Evolutionary conservation across 129 eudicot genomes (phyloP).

Genomic region (Heracleum sosnowskyi): DNA sequence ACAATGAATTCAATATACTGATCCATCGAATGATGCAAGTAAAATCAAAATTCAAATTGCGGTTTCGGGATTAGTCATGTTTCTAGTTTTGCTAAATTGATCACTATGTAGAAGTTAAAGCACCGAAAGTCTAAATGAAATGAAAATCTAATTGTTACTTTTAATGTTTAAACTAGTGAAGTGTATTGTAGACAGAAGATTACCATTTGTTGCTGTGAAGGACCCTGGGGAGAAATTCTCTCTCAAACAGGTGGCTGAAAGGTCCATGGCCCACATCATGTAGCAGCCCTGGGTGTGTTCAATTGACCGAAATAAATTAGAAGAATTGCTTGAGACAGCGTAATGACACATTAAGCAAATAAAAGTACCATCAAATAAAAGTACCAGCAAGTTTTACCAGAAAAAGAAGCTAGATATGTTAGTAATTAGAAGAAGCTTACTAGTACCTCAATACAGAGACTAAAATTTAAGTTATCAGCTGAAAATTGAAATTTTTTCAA

Average conservation of each 20-base stretch:
- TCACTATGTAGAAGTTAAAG: not conserved
- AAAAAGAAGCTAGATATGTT: too few relatives aligned
- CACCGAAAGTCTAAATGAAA: not conserved
- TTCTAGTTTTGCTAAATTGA: not conserved
- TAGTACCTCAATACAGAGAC: too few relatives aligned
- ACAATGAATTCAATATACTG: too few relatives aligned
- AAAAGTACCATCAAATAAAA: too few relatives aligned
- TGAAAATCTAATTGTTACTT: not conserved
- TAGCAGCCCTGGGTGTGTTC: conserved; percentile 45
- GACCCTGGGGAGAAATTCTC: conserved; percentile 69
- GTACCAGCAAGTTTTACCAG: conserved; percentile 76
- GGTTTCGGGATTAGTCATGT: not conserved
- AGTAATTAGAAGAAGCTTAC: too few relatives aligned
- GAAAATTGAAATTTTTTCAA: too few relatives aligned
- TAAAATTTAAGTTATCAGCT: too few relatives aligned
- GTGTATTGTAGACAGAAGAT: not conserved
- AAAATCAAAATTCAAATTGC: not conserved
- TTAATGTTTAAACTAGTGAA: not conserved
- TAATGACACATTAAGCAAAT: conserved; percentile 5
- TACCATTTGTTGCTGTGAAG: conserved; percentile 52
- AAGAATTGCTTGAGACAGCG: conserved; percentile 7
- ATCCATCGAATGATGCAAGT: too few relatives aligned
- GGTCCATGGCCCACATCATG: conserved; percentile 98
- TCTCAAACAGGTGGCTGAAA: conserved; percentile 88
- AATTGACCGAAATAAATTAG: conserved; percentile 6